Evolutionary conservation across 306 rosid species (phyloP).

Genomic region (Fragaria vesca): DNA sequence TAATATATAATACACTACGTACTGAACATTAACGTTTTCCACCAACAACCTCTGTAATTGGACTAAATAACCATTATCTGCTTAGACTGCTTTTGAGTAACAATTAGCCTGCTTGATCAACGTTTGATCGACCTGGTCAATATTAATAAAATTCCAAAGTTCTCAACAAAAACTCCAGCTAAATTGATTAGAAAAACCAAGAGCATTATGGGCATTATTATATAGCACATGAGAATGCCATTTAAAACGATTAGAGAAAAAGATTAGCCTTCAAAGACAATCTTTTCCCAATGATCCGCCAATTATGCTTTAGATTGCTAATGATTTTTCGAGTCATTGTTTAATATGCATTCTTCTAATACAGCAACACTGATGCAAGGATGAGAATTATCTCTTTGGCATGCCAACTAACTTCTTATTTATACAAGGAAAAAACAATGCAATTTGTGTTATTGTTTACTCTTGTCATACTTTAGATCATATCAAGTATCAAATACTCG

Average conservation of each 20-base stretch:
- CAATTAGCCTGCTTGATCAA: neutral
- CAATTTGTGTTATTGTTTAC: neutral
- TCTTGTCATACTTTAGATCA: neutral
- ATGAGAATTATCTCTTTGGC: neutral
- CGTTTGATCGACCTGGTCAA: neutral
- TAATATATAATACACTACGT: neutral
- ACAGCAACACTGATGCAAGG: neutral
- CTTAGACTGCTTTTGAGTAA: neutral
- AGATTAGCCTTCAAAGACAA: neutral
- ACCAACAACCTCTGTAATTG: neutral
- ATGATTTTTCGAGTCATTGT: neutral
- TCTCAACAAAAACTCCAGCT: too few species aligned
- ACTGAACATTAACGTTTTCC: neutral
- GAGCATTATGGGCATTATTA: neutral
- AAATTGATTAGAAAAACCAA: too few species aligned
- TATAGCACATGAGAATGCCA: neutral
- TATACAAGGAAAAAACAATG: neutral
- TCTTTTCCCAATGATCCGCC: neutral
- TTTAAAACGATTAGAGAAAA: neutral
- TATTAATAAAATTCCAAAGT: neutral
- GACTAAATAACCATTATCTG: neutral
- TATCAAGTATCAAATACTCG: neutral
- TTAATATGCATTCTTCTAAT: neutral
- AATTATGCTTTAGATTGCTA: neutral
- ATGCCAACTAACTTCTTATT: neutral